Conservation (phyloP, 768 basidiomycete species). For the Phlebiopsis flavidoalba region DNA sequence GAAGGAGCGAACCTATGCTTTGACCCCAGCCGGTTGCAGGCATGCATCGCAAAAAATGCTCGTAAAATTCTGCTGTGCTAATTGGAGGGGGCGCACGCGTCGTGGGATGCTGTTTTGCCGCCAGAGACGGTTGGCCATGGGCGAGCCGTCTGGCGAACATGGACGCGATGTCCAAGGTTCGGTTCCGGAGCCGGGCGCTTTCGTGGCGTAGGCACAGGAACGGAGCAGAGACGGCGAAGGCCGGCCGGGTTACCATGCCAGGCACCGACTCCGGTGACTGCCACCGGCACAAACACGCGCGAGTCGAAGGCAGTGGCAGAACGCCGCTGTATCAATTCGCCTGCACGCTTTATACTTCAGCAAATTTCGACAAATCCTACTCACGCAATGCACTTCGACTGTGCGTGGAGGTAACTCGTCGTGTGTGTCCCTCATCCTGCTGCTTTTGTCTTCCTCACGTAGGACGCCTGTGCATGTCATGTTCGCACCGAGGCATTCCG, state of each 20-base stretch:
- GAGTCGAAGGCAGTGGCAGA: background rate
- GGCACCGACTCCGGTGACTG: background rate
- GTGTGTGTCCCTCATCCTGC: conserved; percentile 12
- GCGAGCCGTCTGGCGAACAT: background rate
- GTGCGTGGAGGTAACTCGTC: no score
- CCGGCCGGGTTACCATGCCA: conserved; percentile 11
- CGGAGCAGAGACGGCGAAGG: background rate
- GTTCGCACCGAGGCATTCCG: conserved; percentile 34
- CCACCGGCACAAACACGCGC: background rate
- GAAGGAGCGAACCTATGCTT: conserved; percentile 34
- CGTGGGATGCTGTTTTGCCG: background rate
- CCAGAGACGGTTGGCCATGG: background rate
- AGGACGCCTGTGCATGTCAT: conserved; percentile 22
- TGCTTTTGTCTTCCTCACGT: conserved; percentile 9
- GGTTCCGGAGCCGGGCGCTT: background rate
- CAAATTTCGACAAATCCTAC: conserved; percentile 7
- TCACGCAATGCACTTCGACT: conserved; percentile 1
- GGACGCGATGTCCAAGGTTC: background rate
- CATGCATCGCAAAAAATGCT: conserved; percentile 38
- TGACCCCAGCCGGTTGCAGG: conserved; percentile 48
- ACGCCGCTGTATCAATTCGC: background rate
- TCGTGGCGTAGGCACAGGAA: background rate
- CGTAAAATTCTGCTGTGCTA: conserved; percentile 41
- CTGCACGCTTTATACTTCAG: background rate
- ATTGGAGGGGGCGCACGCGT: conserved; percentile 27